Evolutionary conservation across 1,284 basidiomycete genomes (phyloP), one percentile per base, ranked within the genome.

Genomic region (Leccinum pseudoinsigne): DNA sequence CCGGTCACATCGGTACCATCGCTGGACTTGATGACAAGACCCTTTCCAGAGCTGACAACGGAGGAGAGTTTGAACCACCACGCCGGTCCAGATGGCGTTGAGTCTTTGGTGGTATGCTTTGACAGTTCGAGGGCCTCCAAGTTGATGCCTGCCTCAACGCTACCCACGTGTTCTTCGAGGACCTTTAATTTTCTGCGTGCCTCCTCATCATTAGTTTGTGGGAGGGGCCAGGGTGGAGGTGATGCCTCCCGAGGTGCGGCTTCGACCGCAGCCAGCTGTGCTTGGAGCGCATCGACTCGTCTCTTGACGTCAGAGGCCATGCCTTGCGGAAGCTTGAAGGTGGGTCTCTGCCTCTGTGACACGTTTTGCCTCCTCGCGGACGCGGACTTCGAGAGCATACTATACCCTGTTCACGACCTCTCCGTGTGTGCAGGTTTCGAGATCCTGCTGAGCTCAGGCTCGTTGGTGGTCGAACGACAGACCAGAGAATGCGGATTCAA

Each of bases 1-100:
- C 81, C 78, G 0, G 88, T 88, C 57, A 95, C 81, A 70, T 95
- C 92, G 62, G 89, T 85, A 1, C 92, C 92, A 65, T 93, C 89
- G 21, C 82, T 76, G 2, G 89, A 84, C 72, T 89, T 92, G 81
- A 94, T 88, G 9, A 80, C 87, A 58, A 92, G 68, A 4, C 79
- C 79, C 61, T 78, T 79, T 38, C 81, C 80, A 23, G 80, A 72
- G 18, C 76, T 79, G 21, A 78, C 72, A 28, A 73, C 77, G 7
- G 77, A 73, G 28, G 67, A 77, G 23, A 83, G 68, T 64, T 81
- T 82, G 63, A 77, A 79, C 82, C 81, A 83, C 82, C 82, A 84
- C 5, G 76, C 74, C 31, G 74, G 72, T 2, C 70, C 74, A 56
- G 72, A 71, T 50, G 75, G 62, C 2, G 70, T 59, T 70, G 60